Evolutionary conservation across 176 grass and related monocot genomes (phyloP).

Genomic region (Avena atlantica): DNA sequence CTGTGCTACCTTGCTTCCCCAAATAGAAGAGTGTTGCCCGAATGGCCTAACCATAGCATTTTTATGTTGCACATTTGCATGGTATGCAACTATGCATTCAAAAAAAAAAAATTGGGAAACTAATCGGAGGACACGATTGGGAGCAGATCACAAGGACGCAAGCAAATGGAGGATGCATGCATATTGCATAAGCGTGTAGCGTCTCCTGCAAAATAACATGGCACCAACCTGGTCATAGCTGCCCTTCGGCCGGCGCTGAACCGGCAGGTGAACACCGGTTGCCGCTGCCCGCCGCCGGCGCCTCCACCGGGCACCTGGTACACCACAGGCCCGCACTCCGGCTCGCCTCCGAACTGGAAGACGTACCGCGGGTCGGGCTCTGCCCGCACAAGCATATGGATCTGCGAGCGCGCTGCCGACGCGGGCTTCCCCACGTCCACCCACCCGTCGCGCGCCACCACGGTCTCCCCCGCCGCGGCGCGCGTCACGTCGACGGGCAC

Average conservation of each 20-base stretch:
- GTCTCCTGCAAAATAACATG: neutral
- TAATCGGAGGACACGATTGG: too few relatives aligned
- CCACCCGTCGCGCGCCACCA: constrained; percentile 79
- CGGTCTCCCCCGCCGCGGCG: constrained; percentile 50
- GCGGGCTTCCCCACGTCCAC: constrained; percentile 56
- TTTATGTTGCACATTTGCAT: neutral
- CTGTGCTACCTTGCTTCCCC: neutral
- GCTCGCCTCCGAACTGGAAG: constrained; percentile 94
- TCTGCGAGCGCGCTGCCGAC: constrained; percentile 45
- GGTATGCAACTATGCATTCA: neutral
- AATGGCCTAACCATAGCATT: neutral
- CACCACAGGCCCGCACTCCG: constrained; percentile 90
- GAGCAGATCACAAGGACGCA: neutral
- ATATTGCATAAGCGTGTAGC: neutral
- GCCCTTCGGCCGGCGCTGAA: constrained; percentile 71
- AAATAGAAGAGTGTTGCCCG: neutral
- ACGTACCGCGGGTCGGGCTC: constrained; percentile 95
- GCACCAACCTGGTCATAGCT: constrained; percentile 60
- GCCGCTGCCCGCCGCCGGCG: constrained; percentile 55
- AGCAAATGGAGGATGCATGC: constrained; percentile 35
- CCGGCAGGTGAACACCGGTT: constrained; percentile 92
- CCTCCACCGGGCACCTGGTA: constrained; percentile 78
- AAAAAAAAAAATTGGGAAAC: too few relatives aligned
- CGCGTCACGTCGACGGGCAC: constrained; percentile 57
- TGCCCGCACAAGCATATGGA: constrained; percentile 81